Base-by-base conservation (phyloP, 2,329 filamentous ascomycete species). In the Scedosporium dehoogii region DNA sequence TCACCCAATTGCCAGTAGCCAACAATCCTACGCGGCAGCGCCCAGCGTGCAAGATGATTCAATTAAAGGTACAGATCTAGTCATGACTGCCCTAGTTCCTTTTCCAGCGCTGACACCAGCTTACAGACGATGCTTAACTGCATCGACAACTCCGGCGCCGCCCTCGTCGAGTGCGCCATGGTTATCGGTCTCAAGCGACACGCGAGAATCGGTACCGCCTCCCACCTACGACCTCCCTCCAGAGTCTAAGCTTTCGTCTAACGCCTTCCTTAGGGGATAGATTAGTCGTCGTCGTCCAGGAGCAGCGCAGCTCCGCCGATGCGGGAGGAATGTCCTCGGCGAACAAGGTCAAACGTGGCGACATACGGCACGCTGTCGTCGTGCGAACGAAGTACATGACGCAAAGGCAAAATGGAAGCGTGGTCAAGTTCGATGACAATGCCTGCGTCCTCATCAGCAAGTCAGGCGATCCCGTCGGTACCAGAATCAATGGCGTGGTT, bases 61-160 rank as follows among this genome's bases (percentile, higher is more conserved):
- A 94, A 84, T 78, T 94, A 82, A 93, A 93, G 87, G 90, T 87
- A 68, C 46, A 64, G 6, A 33, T 33, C 6, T 7, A 33, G 29
- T 9, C 29, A 33, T 33, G 3, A 1, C 29, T 7, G 5, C 29
- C 29, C 29, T 33, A 0, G 29, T 33, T 2, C 6, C 29, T 33
- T 33, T 33, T 6, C 29, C 29, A 9, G 5, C 6, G 29, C 29
- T 33, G 29, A 33, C 29, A 9, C 12, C 6, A 29, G 16, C 38
- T 6, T 0, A 5, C 69, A 97, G 94, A 90, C 92, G 74, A 91
- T 99, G 85, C 85, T 99, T 71, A 97, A 94, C 79, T 97, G 94
- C 87, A 97, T 99, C 85, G 94, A 99, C 88, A 99, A 97, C 82
- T 97, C 94, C 67, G 94, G 94, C 74, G 94, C 94, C 69, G 92